Evolutionary conservation across 306 rosid genomes (phyloP), one percentile per base, ranked within the genome.

Genomic region (Hippophae tibetana): DNA sequence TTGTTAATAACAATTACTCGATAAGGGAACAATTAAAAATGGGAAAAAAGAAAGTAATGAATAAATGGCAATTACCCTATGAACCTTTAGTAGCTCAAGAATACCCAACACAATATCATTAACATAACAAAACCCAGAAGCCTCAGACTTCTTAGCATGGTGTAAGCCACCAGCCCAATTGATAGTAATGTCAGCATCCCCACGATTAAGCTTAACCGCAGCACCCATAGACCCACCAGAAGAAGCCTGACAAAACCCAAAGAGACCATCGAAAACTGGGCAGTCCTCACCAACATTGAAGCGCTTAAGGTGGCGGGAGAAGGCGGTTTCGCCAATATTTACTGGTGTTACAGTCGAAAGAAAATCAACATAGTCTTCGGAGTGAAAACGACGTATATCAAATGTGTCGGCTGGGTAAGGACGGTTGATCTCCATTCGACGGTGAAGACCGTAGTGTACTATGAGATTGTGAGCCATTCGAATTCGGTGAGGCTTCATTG

Each of bases 101-200:
- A 89, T 86, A 11, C 95, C 97, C 5, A 89, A 85, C 1, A 89
- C 97, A 62, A 89, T 89, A 63, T 89, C 97, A 48, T 89, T 89
- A 62, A 89, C 97, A 41, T 89, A 89, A 58, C 97, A 89, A 56
- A 89, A 89, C 0, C 97, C 97, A 8, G 97, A 89, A 11, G 95
- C 97, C 65, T 89, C 95, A 11, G 95, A 69, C 72, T 84, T 86
- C 84, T 86, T 86, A 0, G 95, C 95, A 47, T 86, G 95, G 66
- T 86, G 95, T 13, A 86, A 63, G 0, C 95, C 90, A 3, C 95
- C 95, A 47, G 95, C 90, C 90, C 88, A 86, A 45, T 86, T 83
- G 56, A 86, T 44, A 3, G 95, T 90, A 56, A 86, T 86, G 12
- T 86, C 95, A 1, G 86, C 78, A 56, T 86, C 95, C 3, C 40